Conservation (phyloP, 2,329 filamentous ascomycete species). For the Stagonosporopsis vannaccii region DNA sequence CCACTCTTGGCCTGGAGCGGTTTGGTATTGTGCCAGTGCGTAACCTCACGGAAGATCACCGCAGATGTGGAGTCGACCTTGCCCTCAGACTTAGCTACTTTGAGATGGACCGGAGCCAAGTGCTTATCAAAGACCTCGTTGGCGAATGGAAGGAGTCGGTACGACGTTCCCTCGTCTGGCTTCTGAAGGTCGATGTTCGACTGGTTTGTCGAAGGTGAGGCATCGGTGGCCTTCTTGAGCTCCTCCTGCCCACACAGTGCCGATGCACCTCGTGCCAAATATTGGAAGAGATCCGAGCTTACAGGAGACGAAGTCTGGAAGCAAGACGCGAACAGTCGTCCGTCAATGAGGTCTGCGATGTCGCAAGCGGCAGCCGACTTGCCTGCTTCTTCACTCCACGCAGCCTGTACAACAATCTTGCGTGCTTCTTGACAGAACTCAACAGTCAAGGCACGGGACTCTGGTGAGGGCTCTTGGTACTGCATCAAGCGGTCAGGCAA, state of each 20-base stretch:
- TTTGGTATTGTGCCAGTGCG: conserved; percentile 70
- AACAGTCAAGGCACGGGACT: conserved; percentile 44
- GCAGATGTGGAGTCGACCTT: conserved; percentile 42
- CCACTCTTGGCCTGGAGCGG: conserved; percentile 52
- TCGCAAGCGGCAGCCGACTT: conserved; percentile 49
- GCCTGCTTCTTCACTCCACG: conserved; percentile 45
- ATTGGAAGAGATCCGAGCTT: conserved; percentile 27
- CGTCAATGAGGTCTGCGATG: conserved; percentile 64
- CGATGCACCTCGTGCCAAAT: conserved; percentile 29
- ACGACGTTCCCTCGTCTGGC: conserved; percentile 21
- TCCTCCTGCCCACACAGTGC: conserved; percentile 26
- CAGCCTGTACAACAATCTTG: conserved; percentile 46
- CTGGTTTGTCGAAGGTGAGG: background rate
- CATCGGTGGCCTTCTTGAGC: conserved; percentile 18
- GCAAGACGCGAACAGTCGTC: conserved; percentile 51
- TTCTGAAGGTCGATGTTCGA: conserved; percentile 11
- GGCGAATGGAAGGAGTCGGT: conserved; percentile 56
- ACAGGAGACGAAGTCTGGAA: conserved; percentile 26
- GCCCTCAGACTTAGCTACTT: conserved; percentile 36
- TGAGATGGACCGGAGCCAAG: conserved; percentile 54
- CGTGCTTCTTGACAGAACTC: conserved; percentile 50
- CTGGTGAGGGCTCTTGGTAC: conserved; percentile 40
- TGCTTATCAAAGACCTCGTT: conserved; percentile 59
- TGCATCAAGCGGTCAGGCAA: conserved; percentile 50
- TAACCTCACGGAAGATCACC: conserved; percentile 57